Evolutionary conservation across 179 eudicot species (phyloP), one percentile per base, ranked within the genome.

Genomic region (Amaranthus tricolor): DNA sequence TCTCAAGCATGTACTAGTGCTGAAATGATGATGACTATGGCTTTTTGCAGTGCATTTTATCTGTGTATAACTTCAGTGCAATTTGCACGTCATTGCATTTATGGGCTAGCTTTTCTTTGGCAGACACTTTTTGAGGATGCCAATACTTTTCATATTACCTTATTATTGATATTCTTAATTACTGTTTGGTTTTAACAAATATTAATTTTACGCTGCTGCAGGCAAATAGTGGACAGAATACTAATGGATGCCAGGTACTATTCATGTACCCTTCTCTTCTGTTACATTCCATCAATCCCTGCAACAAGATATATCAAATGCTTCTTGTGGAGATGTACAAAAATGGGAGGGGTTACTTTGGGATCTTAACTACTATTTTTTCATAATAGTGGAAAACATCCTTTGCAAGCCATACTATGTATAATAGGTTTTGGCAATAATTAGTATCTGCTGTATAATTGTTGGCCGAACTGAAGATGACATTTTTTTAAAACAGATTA

Each of bases 221-320:
- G 98, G 98, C 98, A 80, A 91, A 94, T 74, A 94, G 94, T 81
- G 98, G 98, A 68, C 88, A 89, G 49, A 78, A 80, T 86, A 83
- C 94, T 53, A 92, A 91, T 82, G 98, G 98, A 50, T 91, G 92
- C 78, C 97, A 94, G 97, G 98, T 94, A 82, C 66, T 53, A 53
- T 64, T 50, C 43, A 7, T 16, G 50, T 71, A 17, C 75, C 13
- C 44, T 76, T 54, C 55, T 74, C 8, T 49, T 54, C 11, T 55
- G 61, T 50, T 17, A 62, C 11, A 58, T 5, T 58, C 79, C 6
- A 15, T 40, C 6, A 58, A 3, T 58, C 79, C 13, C 15, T 40
- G 52, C 45, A 19, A 53, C 57, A 52, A 9, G 49, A 74, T 47
- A 31, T 57, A 14, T 7, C 7, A 20, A 54, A 21, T 43, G 40